phyloP scores from a whole-genome alignment of 176 grass and related monocot species.

The Typha latifolia region DNA sequence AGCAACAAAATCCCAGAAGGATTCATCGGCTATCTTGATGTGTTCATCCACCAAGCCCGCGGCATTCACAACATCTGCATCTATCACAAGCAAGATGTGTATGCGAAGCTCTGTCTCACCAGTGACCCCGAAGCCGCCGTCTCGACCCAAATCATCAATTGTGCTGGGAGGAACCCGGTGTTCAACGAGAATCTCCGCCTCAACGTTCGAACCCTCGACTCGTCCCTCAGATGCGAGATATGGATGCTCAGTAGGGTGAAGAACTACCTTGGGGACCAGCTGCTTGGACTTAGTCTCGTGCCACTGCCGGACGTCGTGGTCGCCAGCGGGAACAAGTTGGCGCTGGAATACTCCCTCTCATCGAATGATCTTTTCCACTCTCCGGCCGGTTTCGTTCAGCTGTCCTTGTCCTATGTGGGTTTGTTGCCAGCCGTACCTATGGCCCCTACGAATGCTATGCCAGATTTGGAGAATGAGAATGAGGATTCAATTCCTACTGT shows the following conservation, averaged over 20 bases:
- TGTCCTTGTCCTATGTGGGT: constrained; percentile 68
- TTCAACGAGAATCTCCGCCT: constrained; percentile 61
- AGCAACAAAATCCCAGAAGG: background rate
- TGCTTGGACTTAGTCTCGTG: constrained; percentile 67
- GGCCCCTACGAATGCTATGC: background rate
- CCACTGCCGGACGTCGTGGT: constrained; percentile 50
- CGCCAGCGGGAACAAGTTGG: constrained; percentile 27
- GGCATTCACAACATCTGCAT: constrained; percentile 4
- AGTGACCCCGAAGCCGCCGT: constrained; percentile 30
- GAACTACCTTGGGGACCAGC: constrained; percentile 87
- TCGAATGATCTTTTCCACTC: constrained; percentile 79
- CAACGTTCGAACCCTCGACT: constrained; percentile 28
- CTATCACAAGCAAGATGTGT: constrained; percentile 1
- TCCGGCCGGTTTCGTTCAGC: constrained; percentile 66
- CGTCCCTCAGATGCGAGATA: constrained; percentile 61
- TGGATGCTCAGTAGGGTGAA: constrained; percentile 90
- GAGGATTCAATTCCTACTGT: constrained; percentile 18
- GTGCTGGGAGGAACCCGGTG: constrained; percentile 65
- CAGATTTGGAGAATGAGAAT: constrained; percentile 21
- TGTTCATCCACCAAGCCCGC: background rate
- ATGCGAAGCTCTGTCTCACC: background rate
- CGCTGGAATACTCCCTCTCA: constrained; percentile 53
- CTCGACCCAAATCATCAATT: constrained; percentile 71
- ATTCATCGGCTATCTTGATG: background rate
- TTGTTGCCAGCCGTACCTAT: constrained; percentile 49